Evolutionary conservation across 1,139 yeast species (phyloP).

Genomic region (Hyphopichia khmerensis): DNA sequence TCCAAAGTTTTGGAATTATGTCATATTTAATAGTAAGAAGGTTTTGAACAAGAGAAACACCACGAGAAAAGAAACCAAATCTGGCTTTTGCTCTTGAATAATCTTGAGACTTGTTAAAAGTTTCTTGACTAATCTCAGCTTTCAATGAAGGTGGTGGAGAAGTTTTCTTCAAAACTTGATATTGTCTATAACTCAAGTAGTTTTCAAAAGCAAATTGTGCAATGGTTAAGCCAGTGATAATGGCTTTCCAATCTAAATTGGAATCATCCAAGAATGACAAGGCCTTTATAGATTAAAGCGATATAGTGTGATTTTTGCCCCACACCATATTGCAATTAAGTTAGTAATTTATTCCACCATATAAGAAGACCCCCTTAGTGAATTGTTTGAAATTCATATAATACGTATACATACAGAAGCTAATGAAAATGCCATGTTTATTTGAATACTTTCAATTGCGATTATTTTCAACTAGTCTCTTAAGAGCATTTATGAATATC

Average conservation of each 20-base stretch:
- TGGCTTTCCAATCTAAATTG: constrained; percentile 72
- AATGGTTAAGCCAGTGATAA: constrained; percentile 71
- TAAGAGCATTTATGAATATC: too few relatives aligned
- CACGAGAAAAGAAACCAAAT: constrained; percentile 60
- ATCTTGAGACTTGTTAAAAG: constrained; percentile 73
- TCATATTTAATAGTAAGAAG: constrained; percentile 59
- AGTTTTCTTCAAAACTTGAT: constrained; percentile 54
- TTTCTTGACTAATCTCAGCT: constrained; percentile 65
- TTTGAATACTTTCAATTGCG: neutral
- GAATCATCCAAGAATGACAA: constrained; percentile 38
- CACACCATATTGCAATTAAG: neutral
- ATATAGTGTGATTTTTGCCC: neutral
- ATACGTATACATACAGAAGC: constrained; percentile 7
- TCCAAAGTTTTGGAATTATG: constrained; percentile 71
- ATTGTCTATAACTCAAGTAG: constrained; percentile 75
- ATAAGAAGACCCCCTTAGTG: neutral
- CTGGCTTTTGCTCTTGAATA: constrained; percentile 81
- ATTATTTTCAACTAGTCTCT: neutral
- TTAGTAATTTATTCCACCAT: neutral
- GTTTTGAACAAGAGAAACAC: constrained; percentile 56
- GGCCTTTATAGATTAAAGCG: constrained; percentile 14
- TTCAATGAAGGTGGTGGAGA: constrained; percentile 64
- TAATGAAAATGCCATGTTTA: constrained; percentile 5
- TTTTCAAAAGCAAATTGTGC: constrained; percentile 76
- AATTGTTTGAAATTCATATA: too few relatives aligned